Conservation (phyloP, 2,329 filamentous ascomycete species). For the Pseudogymnoascus destructans region DNA sequence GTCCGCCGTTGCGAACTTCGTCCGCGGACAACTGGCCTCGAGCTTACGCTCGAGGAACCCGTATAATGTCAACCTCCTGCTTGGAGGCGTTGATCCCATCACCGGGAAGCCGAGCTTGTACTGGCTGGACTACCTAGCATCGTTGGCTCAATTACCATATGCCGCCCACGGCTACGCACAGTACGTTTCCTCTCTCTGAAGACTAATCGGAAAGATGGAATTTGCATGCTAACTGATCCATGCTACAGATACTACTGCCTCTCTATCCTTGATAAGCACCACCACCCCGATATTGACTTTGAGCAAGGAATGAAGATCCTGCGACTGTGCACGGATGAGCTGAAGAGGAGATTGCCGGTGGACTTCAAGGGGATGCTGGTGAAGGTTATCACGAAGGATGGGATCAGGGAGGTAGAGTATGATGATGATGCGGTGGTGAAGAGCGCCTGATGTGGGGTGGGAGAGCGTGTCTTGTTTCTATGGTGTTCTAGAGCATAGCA, state of each 20-base stretch:
- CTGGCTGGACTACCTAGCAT: slow-evolving; percentile 95
- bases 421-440: slow-evolving; percentile 44
- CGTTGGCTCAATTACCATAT: slow-evolving; percentile 78
- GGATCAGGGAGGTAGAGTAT: slow-evolving; percentile 72
- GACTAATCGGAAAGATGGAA: not conserved
- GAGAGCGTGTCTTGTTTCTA: slow-evolving; percentile 6
- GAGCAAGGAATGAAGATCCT: slow-evolving; percentile 86
- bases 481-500: slow-evolving; percentile 24
- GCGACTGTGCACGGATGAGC: slow-evolving; percentile 88
- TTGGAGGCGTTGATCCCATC: slow-evolving; percentile 87
- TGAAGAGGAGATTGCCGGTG: slow-evolving; percentile 92
- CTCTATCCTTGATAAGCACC: slow-evolving; percentile 95
- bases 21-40: slow-evolving; percentile 82
- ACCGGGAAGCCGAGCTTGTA: slow-evolving; percentile 83
- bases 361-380: slow-evolving; percentile 97
- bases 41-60: slow-evolving; percentile 85
- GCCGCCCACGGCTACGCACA: slow-evolving; percentile 97
- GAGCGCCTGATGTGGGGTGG: slow-evolving; percentile 1
- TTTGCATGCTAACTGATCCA: slow-evolving; percentile 5
- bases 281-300: slow-evolving; percentile 84
- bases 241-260: slow-evolving; percentile 78
- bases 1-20: slow-evolving; percentile 79
- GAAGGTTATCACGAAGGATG: slow-evolving; percentile 91
- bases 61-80: slow-evolving; percentile 91
- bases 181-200: slow-evolving; percentile 35